phyloP scores from a whole-genome alignment of 768 basidiomycete species.

The Agaricus sinodeliciosus region DNA sequence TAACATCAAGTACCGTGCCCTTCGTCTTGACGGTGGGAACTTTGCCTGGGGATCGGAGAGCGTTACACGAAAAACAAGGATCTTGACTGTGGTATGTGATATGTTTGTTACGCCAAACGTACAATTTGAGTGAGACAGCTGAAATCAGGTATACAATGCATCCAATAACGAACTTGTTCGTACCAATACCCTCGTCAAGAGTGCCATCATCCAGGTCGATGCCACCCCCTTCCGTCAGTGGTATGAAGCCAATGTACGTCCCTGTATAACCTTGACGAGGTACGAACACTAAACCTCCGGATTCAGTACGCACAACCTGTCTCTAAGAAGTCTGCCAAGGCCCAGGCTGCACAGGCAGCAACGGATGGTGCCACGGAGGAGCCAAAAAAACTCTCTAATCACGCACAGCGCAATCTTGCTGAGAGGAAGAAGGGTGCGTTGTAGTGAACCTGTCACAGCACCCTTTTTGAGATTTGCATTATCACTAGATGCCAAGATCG shows the following conservation, averaged over 20 bases:
- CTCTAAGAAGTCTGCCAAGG: constrained; percentile 77
- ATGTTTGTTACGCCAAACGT: background rate
- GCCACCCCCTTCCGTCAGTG: constrained; percentile 99
- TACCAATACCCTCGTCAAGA: constrained; percentile 98
- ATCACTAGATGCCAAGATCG: constrained; percentile 77
- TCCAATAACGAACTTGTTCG: constrained; percentile 99
- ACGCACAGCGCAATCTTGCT: constrained; percentile 80
- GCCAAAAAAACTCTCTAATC: constrained; percentile 81
- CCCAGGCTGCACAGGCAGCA: constrained; percentile 30
- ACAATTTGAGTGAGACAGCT: background rate
- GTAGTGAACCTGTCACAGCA: background rate
- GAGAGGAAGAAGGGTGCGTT: constrained; percentile 84
- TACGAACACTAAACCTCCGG: background rate
- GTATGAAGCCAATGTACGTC: constrained; percentile 95
- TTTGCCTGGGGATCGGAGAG: constrained; percentile 98
- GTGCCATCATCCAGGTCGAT: constrained; percentile 94
- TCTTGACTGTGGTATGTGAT: constrained; percentile 88
- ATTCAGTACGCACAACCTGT: constrained; percentile 89
- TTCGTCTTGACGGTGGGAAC: constrained; percentile 95
- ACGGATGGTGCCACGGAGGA: constrained; percentile 31
- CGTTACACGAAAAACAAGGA: constrained; percentile 89
- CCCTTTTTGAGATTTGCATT: constrained; percentile 1
- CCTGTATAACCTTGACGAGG: background rate
- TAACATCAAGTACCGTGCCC: constrained; percentile 91
- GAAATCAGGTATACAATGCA: constrained; percentile 85